Percentiles rank a stretch among this genome's conserved stretches.
Evolutionary conservation across 2,329 filamentous ascomycete species (phyloP).

Genomic region (Pseudogymnoascus verrucosus): DNA sequence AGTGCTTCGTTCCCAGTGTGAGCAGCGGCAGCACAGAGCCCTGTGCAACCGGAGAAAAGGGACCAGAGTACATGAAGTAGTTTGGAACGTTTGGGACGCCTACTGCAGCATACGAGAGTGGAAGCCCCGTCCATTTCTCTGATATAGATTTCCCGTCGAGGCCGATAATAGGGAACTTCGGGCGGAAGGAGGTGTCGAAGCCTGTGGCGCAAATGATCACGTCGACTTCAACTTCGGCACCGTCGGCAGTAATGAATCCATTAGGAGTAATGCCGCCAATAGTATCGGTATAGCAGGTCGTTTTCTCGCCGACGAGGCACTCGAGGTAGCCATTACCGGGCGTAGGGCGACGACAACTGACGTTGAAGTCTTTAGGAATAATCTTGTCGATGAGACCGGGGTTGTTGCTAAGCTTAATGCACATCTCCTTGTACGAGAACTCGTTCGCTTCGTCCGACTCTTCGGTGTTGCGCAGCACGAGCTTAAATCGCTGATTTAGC

Average conservation of each 20-base stretch:
- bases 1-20: constrained; percentile 29
- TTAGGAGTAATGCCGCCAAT: constrained; percentile 27
- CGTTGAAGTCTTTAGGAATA: constrained; percentile 21
- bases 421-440: constrained; percentile 11
- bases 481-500: constrained; percentile 23
- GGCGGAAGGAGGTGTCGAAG: constrained; percentile 13
- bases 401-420: constrained; percentile 13
- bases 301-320: constrained; percentile 33
- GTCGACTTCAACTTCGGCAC: constrained; percentile 24
- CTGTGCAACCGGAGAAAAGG: constrained; percentile 23
- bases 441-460: constrained; percentile 9
- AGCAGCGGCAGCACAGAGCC: constrained; percentile 25
- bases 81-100: constrained; percentile 21
- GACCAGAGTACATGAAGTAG: constrained; percentile 20
- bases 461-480: constrained; percentile 19
- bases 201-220: constrained; percentile 27
- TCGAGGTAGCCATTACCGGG: constrained; percentile 37
- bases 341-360: constrained; percentile 36
- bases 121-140: constrained; percentile 16
- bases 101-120: constrained; percentile 17
- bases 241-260: constrained; percentile 28
- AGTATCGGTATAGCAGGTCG: constrained; percentile 16
- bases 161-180: constrained; percentile 17
- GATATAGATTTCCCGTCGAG: constrained; percentile 9
- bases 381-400: constrained; percentile 13